These are phyloP conservation scores for Botrytis paeoniae DNA, from an alignment of 2,329 filamentous ascomycete genomes.

Conservation along the genomic window DNA sequence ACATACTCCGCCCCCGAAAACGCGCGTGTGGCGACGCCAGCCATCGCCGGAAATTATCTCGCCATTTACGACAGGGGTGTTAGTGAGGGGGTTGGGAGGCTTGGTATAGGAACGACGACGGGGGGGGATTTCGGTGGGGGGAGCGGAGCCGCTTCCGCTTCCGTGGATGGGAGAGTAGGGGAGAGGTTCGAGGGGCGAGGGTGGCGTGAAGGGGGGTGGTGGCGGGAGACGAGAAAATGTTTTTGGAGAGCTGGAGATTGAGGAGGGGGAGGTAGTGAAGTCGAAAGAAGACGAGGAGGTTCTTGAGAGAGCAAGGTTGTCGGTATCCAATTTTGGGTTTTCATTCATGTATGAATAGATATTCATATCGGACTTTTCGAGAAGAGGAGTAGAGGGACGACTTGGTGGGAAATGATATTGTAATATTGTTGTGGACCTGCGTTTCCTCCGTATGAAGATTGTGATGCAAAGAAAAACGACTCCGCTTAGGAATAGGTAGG, in stretches of 20 bases:
- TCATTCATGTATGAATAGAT: background rate
- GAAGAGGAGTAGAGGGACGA: slow-evolving; percentile 8
- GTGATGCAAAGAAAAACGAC: slow-evolving; percentile 22
- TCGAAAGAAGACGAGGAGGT: slow-evolving; percentile 7
- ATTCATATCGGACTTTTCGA: background rate
- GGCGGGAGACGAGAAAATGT: background rate
- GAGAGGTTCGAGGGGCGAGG: background rate
- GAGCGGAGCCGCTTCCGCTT: background rate
- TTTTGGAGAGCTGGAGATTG: background rate
- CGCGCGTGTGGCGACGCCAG: slow-evolving; percentile 35
- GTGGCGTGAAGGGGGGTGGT: background rate
- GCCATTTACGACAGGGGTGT: slow-evolving; percentile 23
- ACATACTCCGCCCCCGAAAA: slow-evolving; percentile 37
- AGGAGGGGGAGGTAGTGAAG: slow-evolving; percentile 10
- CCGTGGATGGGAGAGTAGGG: background rate
- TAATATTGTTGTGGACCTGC: background rate
- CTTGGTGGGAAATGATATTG: slow-evolving; percentile 16
- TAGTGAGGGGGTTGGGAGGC: slow-evolving; percentile 4
- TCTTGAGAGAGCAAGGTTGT: background rate
- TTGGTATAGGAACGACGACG: slow-evolving; percentile 27
- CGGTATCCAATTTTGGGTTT: background rate
- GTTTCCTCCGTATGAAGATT: slow-evolving; percentile 18
- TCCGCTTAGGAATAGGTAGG: slow-evolving; percentile 19
- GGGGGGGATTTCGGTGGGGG: slow-evolving; percentile 9
- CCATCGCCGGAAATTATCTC: slow-evolving; percentile 32